phyloP scores from a whole-genome alignment of 371 early-diverging fungal species.

The Apophysomyces elegans region DNA sequence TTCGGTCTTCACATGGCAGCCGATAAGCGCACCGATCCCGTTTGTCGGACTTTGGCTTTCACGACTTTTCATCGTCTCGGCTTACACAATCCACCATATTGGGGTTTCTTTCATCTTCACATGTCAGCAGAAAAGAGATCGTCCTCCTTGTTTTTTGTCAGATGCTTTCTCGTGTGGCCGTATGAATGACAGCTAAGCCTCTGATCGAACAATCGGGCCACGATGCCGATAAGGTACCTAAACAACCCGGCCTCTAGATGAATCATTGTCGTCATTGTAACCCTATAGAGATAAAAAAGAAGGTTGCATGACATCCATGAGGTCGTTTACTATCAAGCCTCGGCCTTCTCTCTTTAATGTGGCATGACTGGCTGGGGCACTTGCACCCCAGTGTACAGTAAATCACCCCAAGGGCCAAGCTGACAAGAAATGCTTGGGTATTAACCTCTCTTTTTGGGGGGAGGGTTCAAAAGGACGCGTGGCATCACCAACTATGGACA shows the following conservation, averaged over 20 bases:
- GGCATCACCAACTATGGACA: background rate
- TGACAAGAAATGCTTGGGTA: background rate
- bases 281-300: background rate
- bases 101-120: slow-evolving; percentile 5
- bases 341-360: background rate
- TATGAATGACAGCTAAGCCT: slow-evolving; percentile 9
- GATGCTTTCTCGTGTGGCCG: slow-evolving; percentile 1
- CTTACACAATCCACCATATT: slow-evolving; percentile 7
- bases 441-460: background rate
- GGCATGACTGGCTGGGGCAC: background rate
- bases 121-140: background rate
- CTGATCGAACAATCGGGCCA: slow-evolving; percentile 6
- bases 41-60: background rate
- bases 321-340: too few relatives aligned
- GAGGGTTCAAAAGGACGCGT: background rate
- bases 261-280: background rate
- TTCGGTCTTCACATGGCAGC: slow-evolving; percentile 4
- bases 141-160: slow-evolving; percentile 1
- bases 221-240: slow-evolving; percentile 1
- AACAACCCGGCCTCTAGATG: background rate
- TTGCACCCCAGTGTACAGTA: background rate
- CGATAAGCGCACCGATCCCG: slow-evolving; percentile 8
- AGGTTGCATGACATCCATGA: background rate
- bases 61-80: slow-evolving; percentile 9
- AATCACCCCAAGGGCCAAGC: background rate